phyloP scores from a whole-genome alignment of 345 rosid species.

The Eucalyptus microcorys region DNA sequence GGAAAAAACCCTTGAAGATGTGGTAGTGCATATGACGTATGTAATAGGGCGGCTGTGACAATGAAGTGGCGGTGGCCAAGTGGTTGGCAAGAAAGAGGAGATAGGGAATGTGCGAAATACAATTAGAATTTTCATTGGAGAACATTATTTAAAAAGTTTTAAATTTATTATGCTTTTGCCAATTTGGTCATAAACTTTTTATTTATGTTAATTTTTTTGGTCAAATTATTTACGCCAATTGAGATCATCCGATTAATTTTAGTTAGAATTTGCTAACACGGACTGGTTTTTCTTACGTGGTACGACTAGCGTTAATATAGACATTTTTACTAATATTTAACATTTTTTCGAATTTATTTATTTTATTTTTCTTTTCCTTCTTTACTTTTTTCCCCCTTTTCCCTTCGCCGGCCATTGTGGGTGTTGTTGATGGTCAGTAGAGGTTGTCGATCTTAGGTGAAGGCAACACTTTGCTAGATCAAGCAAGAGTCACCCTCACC shows the following conservation, averaged over 20 bases:
- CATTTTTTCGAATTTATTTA: too few relatives aligned
- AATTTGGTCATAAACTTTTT: neutral
- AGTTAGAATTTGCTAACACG: rapidly evolving
- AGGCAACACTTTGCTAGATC: too few relatives aligned
- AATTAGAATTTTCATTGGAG: neutral
- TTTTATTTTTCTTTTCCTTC: too few relatives aligned
- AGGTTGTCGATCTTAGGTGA: neutral
- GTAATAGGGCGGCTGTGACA: neutral
- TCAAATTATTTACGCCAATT: too few relatives aligned
- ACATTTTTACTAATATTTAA: neutral
- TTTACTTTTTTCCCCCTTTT: neutral
- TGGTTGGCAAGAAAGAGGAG: neutral
- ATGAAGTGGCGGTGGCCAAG: neutral
- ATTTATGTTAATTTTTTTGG: too few relatives aligned
- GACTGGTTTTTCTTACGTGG: rapidly evolving
- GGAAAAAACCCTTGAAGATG: neutral
- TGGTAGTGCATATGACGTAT: neutral
- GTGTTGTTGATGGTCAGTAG: neutral
- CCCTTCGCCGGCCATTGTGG: rapidly evolving
- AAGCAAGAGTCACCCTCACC: too few relatives aligned
- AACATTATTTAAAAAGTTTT: too few relatives aligned
- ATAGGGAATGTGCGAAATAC: neutral
- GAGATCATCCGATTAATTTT: too few relatives aligned
- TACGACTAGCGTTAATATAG: rapidly evolving
- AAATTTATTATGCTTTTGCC: neutral